Evolutionary conservation across 2,329 filamentous ascomycete genomes (phyloP).

Genomic region (Aspergillus niger): DNA sequence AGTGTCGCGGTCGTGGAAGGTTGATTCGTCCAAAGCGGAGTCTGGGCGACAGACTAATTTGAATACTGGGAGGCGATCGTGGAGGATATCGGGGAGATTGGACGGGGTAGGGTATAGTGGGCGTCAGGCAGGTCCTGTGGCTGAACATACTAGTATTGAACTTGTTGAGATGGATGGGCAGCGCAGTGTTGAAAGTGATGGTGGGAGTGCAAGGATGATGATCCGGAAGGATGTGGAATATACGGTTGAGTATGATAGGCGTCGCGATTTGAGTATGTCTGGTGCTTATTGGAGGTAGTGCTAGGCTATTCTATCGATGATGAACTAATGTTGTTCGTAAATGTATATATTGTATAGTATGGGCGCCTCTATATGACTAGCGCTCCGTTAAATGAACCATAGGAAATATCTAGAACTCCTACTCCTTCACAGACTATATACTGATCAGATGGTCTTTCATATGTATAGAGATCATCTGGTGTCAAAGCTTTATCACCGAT

Average conservation of each 20-base stretch:
- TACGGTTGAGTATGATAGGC: slow-evolving; percentile 30
- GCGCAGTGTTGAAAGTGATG: slow-evolving; percentile 14
- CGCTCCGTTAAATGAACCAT: too few species aligned
- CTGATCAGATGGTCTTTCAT: background rate
- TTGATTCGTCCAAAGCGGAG: slow-evolving; percentile 19
- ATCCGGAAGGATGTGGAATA: slow-evolving; percentile 39
- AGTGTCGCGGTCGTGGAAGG: slow-evolving; percentile 23
- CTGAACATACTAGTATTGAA: slow-evolving; percentile 15
- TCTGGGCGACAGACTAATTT: background rate
- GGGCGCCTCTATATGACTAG: background rate
- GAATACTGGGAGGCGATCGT: background rate
- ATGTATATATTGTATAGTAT: background rate
- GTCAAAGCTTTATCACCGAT: background rate
- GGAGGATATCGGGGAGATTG: background rate
- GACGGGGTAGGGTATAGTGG: slow-evolving; percentile 1
- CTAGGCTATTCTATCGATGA: background rate
- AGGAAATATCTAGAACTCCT: background rate
- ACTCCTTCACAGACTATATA: background rate
- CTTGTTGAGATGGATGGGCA: slow-evolving; percentile 11
- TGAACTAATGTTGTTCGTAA: background rate
- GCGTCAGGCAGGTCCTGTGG: background rate
- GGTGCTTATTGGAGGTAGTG: slow-evolving; percentile 11
- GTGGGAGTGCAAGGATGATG: slow-evolving; percentile 30
- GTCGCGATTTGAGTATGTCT: background rate
- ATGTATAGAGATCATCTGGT: background rate